These are phyloP conservation scores for Aphanomyces invadans DNA, from an alignment of 352 stramenopile genomes.

Conservation along the genomic window DNA sequence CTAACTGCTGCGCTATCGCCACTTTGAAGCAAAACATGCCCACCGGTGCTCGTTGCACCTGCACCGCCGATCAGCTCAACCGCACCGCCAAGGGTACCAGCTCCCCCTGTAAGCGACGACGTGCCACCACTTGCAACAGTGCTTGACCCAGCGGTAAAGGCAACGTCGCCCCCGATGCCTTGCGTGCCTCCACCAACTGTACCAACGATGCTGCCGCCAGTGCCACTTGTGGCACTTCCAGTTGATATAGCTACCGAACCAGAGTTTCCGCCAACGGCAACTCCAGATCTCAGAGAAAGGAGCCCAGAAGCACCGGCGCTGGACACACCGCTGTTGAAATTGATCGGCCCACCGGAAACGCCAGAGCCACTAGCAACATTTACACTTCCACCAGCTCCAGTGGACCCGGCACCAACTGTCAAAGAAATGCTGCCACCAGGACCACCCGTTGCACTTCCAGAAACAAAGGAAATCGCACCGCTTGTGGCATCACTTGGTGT, in stretches of 20 bases:
- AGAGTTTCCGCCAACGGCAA: constrained; percentile 2
- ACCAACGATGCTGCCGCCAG: background rate
- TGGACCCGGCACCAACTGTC: constrained; percentile 37
- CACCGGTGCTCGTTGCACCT: background rate
- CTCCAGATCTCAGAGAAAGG: background rate
- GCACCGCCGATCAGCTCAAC: constrained; percentile 33
- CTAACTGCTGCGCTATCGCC: background rate
- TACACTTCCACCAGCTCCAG: constrained; percentile 34
- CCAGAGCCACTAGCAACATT: background rate
- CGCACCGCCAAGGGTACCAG: constrained; percentile 27
- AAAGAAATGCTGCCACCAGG: constrained; percentile 46
- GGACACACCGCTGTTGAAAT: background rate
- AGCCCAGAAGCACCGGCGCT: background rate
- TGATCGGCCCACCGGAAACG: background rate
- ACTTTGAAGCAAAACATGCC: background rate
- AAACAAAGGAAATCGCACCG: constrained; percentile 41
- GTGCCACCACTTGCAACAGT: constrained; percentile 24
- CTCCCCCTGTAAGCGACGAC: constrained; percentile 6
- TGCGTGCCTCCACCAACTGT: background rate
- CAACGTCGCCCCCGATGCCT: background rate
- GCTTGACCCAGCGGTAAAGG: constrained; percentile 26
- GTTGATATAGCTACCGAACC: background rate
- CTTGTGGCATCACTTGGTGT: constrained; percentile 34
- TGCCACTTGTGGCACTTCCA: constrained; percentile 5
- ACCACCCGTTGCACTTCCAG: constrained; percentile 40